phyloP scores from a whole-genome alignment of 1,284 basidiomycete species.

The Apiotrichum gamsii region DNA sequence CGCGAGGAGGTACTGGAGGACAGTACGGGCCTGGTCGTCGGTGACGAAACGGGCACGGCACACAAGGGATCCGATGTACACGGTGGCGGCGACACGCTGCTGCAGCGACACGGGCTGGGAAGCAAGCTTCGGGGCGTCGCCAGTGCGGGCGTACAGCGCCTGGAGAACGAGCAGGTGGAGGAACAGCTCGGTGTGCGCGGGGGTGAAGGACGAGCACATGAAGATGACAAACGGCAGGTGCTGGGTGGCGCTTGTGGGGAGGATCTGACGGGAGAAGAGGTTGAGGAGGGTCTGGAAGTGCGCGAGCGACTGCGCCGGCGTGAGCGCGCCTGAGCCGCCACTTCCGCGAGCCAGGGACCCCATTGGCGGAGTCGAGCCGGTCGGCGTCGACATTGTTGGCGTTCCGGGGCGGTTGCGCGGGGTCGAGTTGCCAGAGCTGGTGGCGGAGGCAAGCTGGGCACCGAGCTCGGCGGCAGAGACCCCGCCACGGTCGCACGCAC shows the following conservation, averaged over 20 bases:
- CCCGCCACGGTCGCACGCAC: constrained; percentile 15
- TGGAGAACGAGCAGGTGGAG: constrained; percentile 85
- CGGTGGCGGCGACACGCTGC: constrained; percentile 73
- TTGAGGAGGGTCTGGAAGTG: constrained; percentile 84
- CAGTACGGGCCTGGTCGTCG: constrained; percentile 64
- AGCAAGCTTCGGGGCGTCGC: constrained; percentile 36
- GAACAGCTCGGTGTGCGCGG: constrained; percentile 85
- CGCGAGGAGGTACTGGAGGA: constrained; percentile 75
- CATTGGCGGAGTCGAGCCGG: constrained; percentile 7
- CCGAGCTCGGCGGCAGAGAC: constrained; percentile 33
- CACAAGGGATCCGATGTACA: constrained; percentile 88
- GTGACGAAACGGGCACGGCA: constrained; percentile 84
- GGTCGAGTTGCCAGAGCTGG: constrained; percentile 29
- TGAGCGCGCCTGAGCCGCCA: too few species aligned
- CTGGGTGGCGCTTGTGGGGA: constrained; percentile 92
- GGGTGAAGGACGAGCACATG: constrained; percentile 85
- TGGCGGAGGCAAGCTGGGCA: constrained; percentile 21
- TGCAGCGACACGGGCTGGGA: constrained; percentile 32
- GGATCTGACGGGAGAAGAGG: constrained; percentile 87
- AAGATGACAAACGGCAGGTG: constrained; percentile 97
- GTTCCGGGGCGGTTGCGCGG: constrained; percentile 20
- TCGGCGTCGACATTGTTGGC: constrained; percentile 26
- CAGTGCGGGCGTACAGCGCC: constrained; percentile 73
- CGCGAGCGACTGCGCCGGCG: constrained; percentile 40
- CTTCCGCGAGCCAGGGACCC: constrained; percentile 1